phyloP scores from a whole-genome alignment of 139 green algal species.

The Ettlia oleoabundans region DNA sequence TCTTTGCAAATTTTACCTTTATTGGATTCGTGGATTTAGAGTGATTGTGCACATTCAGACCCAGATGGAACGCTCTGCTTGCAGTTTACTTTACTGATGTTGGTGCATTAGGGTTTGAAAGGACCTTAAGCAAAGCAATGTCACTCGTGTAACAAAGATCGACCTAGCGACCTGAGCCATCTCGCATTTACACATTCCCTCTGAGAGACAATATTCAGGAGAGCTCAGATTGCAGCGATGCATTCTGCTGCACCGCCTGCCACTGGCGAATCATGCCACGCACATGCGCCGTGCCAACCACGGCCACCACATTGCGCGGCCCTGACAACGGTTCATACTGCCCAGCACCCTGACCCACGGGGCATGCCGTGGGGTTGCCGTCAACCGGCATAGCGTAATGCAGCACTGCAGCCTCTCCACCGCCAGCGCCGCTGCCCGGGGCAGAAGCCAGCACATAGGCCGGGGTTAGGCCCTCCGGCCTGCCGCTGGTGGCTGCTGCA shows the following conservation, averaged over 20 bases:
- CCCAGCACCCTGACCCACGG: constrained; percentile 69
- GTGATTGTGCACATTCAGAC: too few species aligned
- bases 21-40: too few species aligned
- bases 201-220: neutral
- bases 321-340: constrained; percentile 61
- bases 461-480: constrained; percentile 42
- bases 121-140: too few species aligned
- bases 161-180: too few species aligned
- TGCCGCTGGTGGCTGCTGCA: constrained; percentile 63
- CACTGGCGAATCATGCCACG: constrained; percentile 75
- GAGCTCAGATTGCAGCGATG: neutral
- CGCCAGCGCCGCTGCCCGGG: constrained; percentile 32
- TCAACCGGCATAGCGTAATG: constrained; percentile 73
- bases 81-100: too few species aligned
- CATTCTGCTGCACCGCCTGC: constrained; percentile 43
- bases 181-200: too few species aligned
- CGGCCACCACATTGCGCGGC: constrained; percentile 67
- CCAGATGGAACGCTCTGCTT: too few species aligned
- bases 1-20: too few species aligned
- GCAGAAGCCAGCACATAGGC: constrained; percentile 57
- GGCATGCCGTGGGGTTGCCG: constrained; percentile 43
- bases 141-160: too few species aligned
- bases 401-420: too few species aligned
- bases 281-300: constrained; percentile 90
- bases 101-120: too few species aligned